Conservation (phyloP, 768 basidiomycete species). For the Leccinellum albellum region DNA sequence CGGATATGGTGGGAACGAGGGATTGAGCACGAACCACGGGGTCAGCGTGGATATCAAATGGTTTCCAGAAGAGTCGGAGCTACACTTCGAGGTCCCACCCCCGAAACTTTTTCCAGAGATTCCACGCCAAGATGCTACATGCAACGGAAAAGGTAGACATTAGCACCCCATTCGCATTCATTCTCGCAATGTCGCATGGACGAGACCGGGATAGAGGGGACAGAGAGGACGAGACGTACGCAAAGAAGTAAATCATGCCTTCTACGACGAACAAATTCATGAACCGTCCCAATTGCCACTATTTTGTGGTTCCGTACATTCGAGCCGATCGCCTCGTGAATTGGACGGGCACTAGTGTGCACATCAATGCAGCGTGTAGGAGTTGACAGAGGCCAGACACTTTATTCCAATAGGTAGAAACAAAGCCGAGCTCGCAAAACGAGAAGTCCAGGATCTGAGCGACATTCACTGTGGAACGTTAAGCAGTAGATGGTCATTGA, state of each 20-base stretch:
- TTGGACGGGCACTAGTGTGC: background rate
- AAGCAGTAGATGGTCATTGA: background rate
- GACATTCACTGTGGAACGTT: background rate
- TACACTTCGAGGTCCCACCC: background rate
- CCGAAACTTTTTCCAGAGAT: background rate
- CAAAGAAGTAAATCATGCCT: constrained; percentile 1
- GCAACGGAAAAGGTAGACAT: background rate
- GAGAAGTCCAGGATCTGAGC: background rate
- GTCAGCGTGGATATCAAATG: background rate
- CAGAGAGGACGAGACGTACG: constrained; percentile 1
- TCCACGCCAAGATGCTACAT: background rate
- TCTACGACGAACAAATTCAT: background rate
- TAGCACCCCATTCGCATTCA: too few species aligned
- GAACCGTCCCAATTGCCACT: background rate
- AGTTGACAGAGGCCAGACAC: background rate
- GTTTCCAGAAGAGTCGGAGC: background rate
- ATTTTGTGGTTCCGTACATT: background rate
- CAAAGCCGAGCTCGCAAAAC: background rate
- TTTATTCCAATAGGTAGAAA: background rate
- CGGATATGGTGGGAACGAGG: constrained; percentile 13
- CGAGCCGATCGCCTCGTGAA: background rate
- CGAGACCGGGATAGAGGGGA: background rate
- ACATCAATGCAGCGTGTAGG: background rate
- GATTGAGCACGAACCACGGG: background rate
- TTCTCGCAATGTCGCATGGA: background rate